Base-by-base conservation (phyloP, 331 rosid species). In the Pyrus hybrid region DNA sequence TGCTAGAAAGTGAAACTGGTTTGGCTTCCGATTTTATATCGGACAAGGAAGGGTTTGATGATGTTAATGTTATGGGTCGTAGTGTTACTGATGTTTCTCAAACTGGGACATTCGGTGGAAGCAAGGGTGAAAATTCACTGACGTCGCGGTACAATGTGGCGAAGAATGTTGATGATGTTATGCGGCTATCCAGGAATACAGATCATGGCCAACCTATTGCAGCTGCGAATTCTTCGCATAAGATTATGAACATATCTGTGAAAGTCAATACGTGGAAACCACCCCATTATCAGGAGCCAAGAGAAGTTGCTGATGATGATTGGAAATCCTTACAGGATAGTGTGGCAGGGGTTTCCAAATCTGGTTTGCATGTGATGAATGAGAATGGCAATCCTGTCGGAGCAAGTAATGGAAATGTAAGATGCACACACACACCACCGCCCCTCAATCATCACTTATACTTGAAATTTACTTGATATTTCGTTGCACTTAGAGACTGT, bases 211-310 rank as follows among this genome's bases (percentile, higher is more conserved):
- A 81, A 84, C 75, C 80, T 75, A 53, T 79, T 62, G 74, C 83
- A 32, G 83, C 89, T 76, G 77, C 80, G 32, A 86, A 84, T 70
- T 32, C 91, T 72, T 83, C 96, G 10, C 90, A 80, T 58, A 90
- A 92, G 82, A 79, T 85, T 67, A 88, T 88, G 67, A 92, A 88
- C 73, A 77, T 84, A 71, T 89, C 99, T 64, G 89, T 82, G 74
- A 90, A 87, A 85, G 90, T 83, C 69, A 91, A 89, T 86, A 76
- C 91, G 51, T 91, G 97, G 97, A 92, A 95, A 76, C 88, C 92
- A 25, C 84, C 85, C 51, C 87, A 85, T 22, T 88, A 83, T 79
- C 89, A 86, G 86, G 97, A 83, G 67, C 77, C 86, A 32, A 81
- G 88, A 78, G 93, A 85, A 79, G 74, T 86, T 80, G 75, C 76